Percentiles rank a stretch among this genome's conserved stretches.
These are phyloP conservation scores for Citrullus mucosospermus DNA, from an alignment of 306 rosid species.

Conservation along the genomic window DNA sequence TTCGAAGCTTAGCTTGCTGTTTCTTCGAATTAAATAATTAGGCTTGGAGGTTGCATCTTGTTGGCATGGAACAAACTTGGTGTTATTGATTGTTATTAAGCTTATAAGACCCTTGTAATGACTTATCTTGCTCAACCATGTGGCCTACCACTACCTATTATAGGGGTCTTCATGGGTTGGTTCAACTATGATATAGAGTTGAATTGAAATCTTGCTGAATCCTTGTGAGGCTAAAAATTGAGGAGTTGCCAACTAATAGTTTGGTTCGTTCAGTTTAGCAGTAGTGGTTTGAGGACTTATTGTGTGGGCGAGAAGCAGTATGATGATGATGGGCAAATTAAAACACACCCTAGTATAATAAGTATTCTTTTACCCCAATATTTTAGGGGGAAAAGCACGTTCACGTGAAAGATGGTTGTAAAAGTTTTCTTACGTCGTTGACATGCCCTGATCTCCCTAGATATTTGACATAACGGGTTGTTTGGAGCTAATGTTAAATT, in stretches of 20 bases:
- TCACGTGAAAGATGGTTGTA: neutral
- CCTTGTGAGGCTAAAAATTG: neutral
- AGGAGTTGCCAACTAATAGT: neutral
- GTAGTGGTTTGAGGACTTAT: neutral
- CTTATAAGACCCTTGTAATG: too few species aligned
- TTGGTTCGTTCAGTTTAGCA: neutral
- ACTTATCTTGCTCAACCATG: neutral
- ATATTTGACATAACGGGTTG: neutral
- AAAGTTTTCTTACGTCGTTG: neutral
- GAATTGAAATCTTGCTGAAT: neutral
- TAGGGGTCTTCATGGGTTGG: neutral
- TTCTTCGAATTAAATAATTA: neutral
- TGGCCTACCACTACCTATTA: neutral
- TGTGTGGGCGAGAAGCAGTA: neutral
- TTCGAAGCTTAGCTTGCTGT: slow-evolving; percentile 16
- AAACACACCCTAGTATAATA: neutral
- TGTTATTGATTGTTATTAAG: neutral
- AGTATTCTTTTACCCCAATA: neutral
- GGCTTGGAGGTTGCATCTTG: neutral
- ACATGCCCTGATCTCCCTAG: neutral
- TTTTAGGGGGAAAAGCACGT: neutral
- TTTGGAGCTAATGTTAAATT: neutral
- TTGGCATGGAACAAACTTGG: neutral
- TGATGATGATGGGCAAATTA: neutral
- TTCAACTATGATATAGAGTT: neutral